Base-by-base conservation (phyloP, 2,329 filamentous ascomycete species). In the Ustilaginoidea virens region DNA sequence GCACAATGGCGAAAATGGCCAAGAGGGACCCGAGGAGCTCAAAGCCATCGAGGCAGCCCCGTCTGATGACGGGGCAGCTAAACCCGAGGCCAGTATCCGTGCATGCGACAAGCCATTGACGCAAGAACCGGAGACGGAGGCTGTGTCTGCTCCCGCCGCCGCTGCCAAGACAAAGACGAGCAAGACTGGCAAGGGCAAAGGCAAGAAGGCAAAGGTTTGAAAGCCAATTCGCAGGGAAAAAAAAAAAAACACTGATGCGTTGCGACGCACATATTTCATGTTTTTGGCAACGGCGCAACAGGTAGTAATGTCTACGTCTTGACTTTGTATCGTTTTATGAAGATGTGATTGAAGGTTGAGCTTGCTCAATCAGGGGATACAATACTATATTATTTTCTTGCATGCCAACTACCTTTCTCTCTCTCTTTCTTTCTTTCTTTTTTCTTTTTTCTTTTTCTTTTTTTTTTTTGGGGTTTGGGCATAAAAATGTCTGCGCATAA, bases 401-500 rank as follows among this genome's bases (percentile, higher is more conserved):
- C n/a, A n/a, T n/a, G n/a, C n/a, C n/a, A n/a, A n/a, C n/a, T n/a
- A n/a, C n/a, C n/a, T n/a, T n/a, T n/a, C n/a, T n/a, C n/a, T n/a
- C n/a, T n/a, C n/a, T n/a, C n/a, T n/a, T n/a, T n/a, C n/a, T n/a
- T n/a, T n/a, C n/a, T n/a, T n/a, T n/a, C n/a, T n/a, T n/a, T 28
- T 8, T 28, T 16, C 7, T 14, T 17, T 12, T 26, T 14, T 25
- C 17, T 22, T 17, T 13, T 30, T 18, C 12, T 17, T 12, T 27
- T 34, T 37, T 20, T 11, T 20, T 20, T 11, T 20, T 11, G 19
- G 11, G 7, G 19, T 7, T 20, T 7, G 19, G 7, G 19, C 19
- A 11, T 20, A 18, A 12, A 17, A 28, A 64, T 72, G 64, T 71
- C 49, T 58, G 66, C 66, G 52, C 66, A 66, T 65, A 72, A 56